Evolutionary conservation across 108 stramenopile genomes (phyloP).

Genomic region (Cyclostephanos invisitatus): DNA sequence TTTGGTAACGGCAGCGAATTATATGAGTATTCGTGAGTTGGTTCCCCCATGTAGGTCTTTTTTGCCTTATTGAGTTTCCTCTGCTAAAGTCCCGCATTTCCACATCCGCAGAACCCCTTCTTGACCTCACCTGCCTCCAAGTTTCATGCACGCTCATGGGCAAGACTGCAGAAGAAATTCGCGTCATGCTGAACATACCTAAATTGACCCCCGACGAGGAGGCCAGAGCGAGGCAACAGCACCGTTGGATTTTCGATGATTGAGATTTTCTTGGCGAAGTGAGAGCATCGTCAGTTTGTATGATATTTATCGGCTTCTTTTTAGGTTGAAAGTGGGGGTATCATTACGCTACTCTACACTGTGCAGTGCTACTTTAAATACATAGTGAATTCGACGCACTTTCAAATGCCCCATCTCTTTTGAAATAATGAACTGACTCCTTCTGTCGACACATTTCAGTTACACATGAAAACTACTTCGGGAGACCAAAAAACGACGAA

Average conservation of each 20-base stretch:
- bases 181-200: constrained; percentile 71
- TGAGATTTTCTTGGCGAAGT: background rate
- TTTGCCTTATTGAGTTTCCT: background rate
- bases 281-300: background rate
- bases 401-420: too few species aligned
- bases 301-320: background rate
- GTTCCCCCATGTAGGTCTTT: background rate
- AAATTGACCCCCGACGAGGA: constrained; percentile 78
- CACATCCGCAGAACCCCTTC: constrained; percentile 54
- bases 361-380: background rate
- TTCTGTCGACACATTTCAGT: too few species aligned
- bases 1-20: constrained; percentile 79
- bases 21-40: constrained; percentile 67
- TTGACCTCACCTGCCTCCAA: constrained; percentile 77
- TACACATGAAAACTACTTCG: too few species aligned
- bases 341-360: background rate
- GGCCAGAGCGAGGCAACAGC: constrained; percentile 64
- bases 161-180: constrained; percentile 79
- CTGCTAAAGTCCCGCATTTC: background rate
- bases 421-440: too few species aligned
- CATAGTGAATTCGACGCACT: too few species aligned
- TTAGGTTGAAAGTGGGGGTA: background rate
- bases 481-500: too few species aligned
- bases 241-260: constrained; percentile 86
- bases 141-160: constrained; percentile 75